A percentile compares a stretch with the other conserved stretches of the same genome.
phyloP scores from a whole-genome alignment of 768 basidiomycete genomes.

The Paxillus involutus region DNA sequence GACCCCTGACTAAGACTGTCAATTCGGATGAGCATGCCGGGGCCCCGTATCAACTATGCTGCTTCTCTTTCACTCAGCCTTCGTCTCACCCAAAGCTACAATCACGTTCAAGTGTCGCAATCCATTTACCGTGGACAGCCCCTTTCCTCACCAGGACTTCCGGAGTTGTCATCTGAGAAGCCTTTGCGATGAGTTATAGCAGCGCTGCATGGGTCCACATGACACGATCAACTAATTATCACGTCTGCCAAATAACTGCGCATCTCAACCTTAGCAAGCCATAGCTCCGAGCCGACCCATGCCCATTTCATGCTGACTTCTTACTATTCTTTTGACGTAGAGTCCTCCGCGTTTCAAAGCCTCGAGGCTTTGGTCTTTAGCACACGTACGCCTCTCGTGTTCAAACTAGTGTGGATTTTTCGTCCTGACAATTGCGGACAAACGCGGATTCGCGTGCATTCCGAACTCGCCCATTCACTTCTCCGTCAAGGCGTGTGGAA shows the following conservation, averaged over 20 bases:
- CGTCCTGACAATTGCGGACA: conserved; percentile 9
- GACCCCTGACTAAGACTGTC: too few relatives aligned
- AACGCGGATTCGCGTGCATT: neutral
- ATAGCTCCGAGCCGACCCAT: neutral
- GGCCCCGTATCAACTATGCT: too few relatives aligned
- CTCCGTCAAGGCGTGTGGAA: too few relatives aligned
- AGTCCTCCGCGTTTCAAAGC: conserved; percentile 3
- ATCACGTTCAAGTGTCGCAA: neutral
- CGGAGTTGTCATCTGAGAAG: neutral
- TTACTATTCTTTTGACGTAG: conserved; percentile 15
- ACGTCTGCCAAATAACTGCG: conserved; percentile 7
- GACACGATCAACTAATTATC: neutral
- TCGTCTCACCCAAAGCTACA: neutral
- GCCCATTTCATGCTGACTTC: conserved; percentile 2
- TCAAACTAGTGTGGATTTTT: conserved; percentile 19
- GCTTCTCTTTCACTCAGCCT: too few relatives aligned
- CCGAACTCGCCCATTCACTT: neutral
- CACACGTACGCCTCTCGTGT: conserved; percentile 23
- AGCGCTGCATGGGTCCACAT: conserved; percentile 6
- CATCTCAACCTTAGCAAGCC: neutral
- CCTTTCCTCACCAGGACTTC: neutral
- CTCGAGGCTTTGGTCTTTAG: conserved; percentile 17
- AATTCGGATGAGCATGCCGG: too few relatives aligned
- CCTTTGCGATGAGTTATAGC: conserved; percentile 7
- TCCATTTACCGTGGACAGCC: conserved; percentile 9